A percentile compares a stretch with the other conserved stretches of the same genome.
phyloP scores from a whole-genome alignment of 768 basidiomycete genomes.

The Serendipita sp. region DNA sequence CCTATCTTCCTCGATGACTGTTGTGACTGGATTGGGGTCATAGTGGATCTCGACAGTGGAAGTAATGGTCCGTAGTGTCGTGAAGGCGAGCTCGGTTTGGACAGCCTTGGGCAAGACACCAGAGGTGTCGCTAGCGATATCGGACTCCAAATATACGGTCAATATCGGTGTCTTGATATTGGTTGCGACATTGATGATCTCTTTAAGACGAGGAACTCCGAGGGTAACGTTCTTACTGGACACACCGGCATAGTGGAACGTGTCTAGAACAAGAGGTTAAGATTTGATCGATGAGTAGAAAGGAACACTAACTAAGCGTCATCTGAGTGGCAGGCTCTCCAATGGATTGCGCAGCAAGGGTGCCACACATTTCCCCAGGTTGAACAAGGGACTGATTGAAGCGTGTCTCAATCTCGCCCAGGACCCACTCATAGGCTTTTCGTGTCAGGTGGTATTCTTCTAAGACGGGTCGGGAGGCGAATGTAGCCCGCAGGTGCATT shows the following conservation, averaged over 20 bases:
- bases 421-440: constrained; percentile 95
- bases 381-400: constrained; percentile 88
- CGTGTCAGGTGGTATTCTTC: constrained; percentile 77
- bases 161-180: constrained; percentile 98
- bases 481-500: constrained; percentile 81
- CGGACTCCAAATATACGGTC: constrained; percentile 72
- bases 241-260: constrained; percentile 99
- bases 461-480: constrained; percentile 74
- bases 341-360: constrained; percentile 93
- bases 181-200: constrained; percentile 97
- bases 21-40: constrained; percentile 80
- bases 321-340: constrained; percentile 99
- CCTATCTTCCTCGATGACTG: constrained; percentile 90
- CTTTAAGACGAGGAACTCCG: constrained; percentile 96
- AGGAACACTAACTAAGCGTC: constrained; percentile 47
- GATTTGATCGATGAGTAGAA: neutral
- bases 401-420: constrained; percentile 89
- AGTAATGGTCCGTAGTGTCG: constrained; percentile 84
- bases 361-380: constrained; percentile 98
- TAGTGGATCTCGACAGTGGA: constrained; percentile 96
- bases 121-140: constrained; percentile 41
- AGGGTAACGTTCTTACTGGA: constrained; percentile 99
- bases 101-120: constrained; percentile 58
- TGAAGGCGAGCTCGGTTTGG: constrained; percentile 85
- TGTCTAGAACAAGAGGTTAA: constrained; percentile 26